These are phyloP conservation scores for Phytophthora cryptogea DNA, from an alignment of 352 stramenopile species.

Conservation along the genomic window DNA sequence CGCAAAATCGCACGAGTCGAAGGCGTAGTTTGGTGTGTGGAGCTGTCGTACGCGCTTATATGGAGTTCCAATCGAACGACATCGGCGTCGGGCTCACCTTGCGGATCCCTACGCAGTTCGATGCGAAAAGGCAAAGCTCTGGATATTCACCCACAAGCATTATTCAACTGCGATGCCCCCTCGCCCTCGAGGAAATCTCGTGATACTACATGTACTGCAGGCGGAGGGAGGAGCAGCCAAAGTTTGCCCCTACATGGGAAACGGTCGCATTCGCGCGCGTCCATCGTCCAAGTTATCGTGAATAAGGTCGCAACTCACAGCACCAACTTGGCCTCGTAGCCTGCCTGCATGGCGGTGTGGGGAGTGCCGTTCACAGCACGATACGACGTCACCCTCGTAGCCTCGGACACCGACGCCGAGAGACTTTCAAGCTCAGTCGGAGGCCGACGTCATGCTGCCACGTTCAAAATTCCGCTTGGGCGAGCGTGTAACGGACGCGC, in stretches of 20 bases:
- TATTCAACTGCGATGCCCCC: not conserved
- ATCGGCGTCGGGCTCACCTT: not conserved
- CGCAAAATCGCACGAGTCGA: not conserved
- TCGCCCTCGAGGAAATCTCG: not conserved
- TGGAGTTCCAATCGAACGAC: not conserved
- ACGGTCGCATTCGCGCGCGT: too few species aligned
- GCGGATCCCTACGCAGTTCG: not conserved
- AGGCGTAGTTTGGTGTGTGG: not conserved
- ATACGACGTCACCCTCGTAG: slow-evolving; percentile 1
- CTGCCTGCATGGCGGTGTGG: not conserved
- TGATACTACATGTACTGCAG: too few species aligned
- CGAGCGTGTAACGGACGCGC: not conserved
- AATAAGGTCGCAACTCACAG: not conserved
- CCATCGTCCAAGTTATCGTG: not conserved
- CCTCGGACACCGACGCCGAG: not conserved
- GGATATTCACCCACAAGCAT: not conserved
- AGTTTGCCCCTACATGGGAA: not conserved
- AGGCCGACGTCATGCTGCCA: slow-evolving; percentile 1
- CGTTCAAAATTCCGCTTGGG: not conserved
- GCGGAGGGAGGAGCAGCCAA: too few species aligned
- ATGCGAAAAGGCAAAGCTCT: not conserved
- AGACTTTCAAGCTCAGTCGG: not conserved
- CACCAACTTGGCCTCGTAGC: too few species aligned
- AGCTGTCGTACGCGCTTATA: too few species aligned
- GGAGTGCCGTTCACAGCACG: not conserved